Percentiles rank a stretch among this genome's conserved stretches.
These are phyloP conservation scores for Dactylellina sp. DNA, from an alignment of 2,329 filamentous ascomycete genomes.

Conservation along the genomic window DNA sequence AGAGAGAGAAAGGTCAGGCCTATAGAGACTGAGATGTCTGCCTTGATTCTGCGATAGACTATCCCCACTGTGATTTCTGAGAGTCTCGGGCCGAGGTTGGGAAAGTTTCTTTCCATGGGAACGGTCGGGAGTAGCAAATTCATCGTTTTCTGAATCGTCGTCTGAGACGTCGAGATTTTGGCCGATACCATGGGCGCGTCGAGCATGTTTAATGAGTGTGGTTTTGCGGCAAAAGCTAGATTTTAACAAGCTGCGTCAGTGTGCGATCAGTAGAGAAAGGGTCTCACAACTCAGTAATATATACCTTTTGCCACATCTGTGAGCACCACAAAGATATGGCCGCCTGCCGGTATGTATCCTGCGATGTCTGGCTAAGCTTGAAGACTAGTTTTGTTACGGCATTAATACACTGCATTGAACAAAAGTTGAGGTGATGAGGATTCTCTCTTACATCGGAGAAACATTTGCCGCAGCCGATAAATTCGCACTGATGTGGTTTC, in stretches of 20 bases:
- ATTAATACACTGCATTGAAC: neutral
- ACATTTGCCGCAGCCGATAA: slow-evolving; percentile 74
- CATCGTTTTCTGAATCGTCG: slow-evolving; percentile 60
- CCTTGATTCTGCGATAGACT: slow-evolving; percentile 35
- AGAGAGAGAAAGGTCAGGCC: slow-evolving; percentile 44
- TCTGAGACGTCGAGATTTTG: slow-evolving; percentile 60
- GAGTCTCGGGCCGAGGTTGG: slow-evolving; percentile 20
- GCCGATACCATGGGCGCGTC: slow-evolving; percentile 59
- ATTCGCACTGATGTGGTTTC: slow-evolving; percentile 77
- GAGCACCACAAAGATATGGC: slow-evolving; percentile 73
- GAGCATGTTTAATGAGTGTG: slow-evolving; percentile 64
- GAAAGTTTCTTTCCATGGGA: slow-evolving; percentile 19
- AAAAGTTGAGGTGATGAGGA: neutral
- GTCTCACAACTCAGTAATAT: slow-evolving; percentile 54
- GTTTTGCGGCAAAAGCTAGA: slow-evolving; percentile 77
- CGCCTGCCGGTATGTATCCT: slow-evolving; percentile 76
- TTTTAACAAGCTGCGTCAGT: neutral
- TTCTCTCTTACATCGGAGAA: slow-evolving; percentile 74
- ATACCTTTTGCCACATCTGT: slow-evolving; percentile 74
- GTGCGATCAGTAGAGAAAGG: neutral
- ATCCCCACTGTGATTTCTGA: slow-evolving; percentile 17
- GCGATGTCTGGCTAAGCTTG: slow-evolving; percentile 74
- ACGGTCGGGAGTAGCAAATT: slow-evolving; percentile 36
- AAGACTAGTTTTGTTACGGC: slow-evolving; percentile 67
- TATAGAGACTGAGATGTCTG: slow-evolving; percentile 40